These are phyloP conservation scores for Saccharomyces kudriavzevii DNA, from an alignment of 805 yeast species.

Conservation along the genomic window DNA sequence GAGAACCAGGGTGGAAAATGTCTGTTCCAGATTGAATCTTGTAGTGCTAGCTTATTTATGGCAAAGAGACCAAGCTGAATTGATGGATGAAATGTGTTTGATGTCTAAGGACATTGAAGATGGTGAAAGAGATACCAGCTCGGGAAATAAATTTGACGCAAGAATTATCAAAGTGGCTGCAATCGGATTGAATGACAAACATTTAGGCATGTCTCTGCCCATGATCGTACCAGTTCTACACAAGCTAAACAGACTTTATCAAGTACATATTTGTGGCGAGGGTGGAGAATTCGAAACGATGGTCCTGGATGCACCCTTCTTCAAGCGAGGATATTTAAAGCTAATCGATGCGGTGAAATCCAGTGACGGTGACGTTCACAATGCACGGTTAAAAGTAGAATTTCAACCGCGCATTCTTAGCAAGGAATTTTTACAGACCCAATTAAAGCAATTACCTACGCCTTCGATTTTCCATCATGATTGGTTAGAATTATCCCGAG, in stretches of 20 bases:
- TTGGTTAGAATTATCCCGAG: constrained; percentile 17
- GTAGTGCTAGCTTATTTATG: constrained; percentile 72
- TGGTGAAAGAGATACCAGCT: constrained; percentile 1
- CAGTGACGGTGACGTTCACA: constrained; percentile 58
- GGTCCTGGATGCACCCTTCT: constrained; percentile 86
- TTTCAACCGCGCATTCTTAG: constrained; percentile 34
- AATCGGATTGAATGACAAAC: constrained; percentile 58
- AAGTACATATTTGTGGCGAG: constrained; percentile 94
- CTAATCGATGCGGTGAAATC: constrained; percentile 32
- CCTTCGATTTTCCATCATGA: constrained; percentile 16
- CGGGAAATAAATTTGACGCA: constrained; percentile 49
- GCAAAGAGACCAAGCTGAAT: constrained; percentile 76
- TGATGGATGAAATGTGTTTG: constrained; percentile 73
- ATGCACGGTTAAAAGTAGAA: constrained; percentile 48
- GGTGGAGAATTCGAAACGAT: constrained; percentile 97
- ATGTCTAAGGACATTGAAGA: constrained; percentile 22
- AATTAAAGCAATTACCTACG: constrained; percentile 33
- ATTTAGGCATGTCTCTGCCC: constrained; percentile 61
- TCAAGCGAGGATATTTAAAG: constrained; percentile 43
- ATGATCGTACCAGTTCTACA: constrained; percentile 53
- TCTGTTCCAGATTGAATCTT: constrained; percentile 65
- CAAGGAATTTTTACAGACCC: constrained; percentile 11
- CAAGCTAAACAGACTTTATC: constrained; percentile 54
- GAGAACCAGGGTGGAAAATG: constrained; percentile 86
- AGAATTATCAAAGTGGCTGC: constrained; percentile 90